These are phyloP conservation scores for Alternaria postmessia DNA, from an alignment of 2,329 filamentous ascomycete genomes.

Conservation along the genomic window DNA sequence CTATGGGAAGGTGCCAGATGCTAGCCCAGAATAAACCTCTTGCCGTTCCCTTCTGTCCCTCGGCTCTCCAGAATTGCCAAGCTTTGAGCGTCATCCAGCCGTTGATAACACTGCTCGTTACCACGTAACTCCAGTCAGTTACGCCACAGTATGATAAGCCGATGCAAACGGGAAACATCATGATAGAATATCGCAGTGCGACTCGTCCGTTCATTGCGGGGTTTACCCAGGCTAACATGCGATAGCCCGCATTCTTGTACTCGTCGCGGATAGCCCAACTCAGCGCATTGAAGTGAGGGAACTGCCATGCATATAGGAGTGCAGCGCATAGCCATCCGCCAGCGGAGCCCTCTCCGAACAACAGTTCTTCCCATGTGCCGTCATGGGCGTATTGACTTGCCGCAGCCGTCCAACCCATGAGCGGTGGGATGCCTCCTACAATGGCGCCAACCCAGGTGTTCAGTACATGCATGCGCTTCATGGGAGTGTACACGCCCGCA, in stretches of 20 bases:
- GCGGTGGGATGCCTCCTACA: constrained; percentile 89
- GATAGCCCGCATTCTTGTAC: constrained; percentile 75
- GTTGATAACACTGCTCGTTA: constrained; percentile 83
- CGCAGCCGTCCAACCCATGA: constrained; percentile 98
- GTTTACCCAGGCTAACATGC: constrained; percentile 86
- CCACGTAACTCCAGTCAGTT: constrained; percentile 85
- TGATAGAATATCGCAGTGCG: constrained; percentile 82
- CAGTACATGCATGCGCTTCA: constrained; percentile 84
- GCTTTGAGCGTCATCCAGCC: constrained; percentile 84
- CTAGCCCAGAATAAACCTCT: constrained; percentile 94
- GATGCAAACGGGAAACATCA: constrained; percentile 86
- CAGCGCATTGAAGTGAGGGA: constrained; percentile 96
- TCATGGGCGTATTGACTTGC: constrained; percentile 79
- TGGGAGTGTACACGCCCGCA: constrained; percentile 88
- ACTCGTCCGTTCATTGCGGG: constrained; percentile 86
- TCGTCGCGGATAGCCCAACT: constrained; percentile 89
- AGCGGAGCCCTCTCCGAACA: constrained; percentile 72
- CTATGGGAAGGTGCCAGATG: constrained; percentile 91
- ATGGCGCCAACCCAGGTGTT: constrained; percentile 97
- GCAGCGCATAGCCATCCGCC: constrained; percentile 91
- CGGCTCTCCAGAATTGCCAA: constrained; percentile 78
- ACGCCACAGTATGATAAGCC: constrained; percentile 80
- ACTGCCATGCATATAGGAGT: constrained; percentile 94
- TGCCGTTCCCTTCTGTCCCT: constrained; percentile 81
- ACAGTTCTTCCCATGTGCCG: constrained; percentile 75